Percentiles rank a stretch among this genome's conserved stretches.
Conservation (phyloP, 2,329 filamentous ascomycete genomes). For the Aspergillus felis region DNA sequence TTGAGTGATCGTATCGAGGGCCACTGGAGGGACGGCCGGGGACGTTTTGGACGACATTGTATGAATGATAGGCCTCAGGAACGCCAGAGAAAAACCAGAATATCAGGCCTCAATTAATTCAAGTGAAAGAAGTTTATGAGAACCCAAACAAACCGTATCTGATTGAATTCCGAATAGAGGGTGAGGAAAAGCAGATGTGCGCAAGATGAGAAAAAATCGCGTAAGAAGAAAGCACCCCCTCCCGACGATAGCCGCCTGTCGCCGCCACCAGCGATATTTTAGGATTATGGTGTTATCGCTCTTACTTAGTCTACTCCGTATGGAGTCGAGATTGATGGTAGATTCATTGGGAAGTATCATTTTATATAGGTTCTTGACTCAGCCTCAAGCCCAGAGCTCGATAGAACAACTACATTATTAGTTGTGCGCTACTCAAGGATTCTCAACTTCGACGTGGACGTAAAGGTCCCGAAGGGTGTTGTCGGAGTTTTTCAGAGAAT, state of each 20-base stretch:
- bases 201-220: neutral
- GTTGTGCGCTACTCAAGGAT: neutral
- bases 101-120: neutral
- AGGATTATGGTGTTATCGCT: neutral
- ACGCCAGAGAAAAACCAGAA: neutral
- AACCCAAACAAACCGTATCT: neutral
- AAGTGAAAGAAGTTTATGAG: neutral
- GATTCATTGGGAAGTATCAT: neutral
- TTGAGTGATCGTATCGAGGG: constrained; percentile 68
- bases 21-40: constrained; percentile 51
- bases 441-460: neutral
- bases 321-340: neutral
- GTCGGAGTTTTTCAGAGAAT: neutral
- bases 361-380: neutral
- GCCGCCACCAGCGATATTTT: neutral
- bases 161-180: neutral
- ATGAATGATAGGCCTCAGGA: neutral
- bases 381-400: neutral
- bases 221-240: neutral
- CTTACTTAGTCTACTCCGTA: neutral
- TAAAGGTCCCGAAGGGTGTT: neutral
- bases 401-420: neutral
- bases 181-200: neutral
- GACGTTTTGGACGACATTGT: constrained; percentile 48
- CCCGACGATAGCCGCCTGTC: neutral